phyloP scores from a whole-genome alignment of 106 monocot genomes.

The Dioscorea alata region DNA sequence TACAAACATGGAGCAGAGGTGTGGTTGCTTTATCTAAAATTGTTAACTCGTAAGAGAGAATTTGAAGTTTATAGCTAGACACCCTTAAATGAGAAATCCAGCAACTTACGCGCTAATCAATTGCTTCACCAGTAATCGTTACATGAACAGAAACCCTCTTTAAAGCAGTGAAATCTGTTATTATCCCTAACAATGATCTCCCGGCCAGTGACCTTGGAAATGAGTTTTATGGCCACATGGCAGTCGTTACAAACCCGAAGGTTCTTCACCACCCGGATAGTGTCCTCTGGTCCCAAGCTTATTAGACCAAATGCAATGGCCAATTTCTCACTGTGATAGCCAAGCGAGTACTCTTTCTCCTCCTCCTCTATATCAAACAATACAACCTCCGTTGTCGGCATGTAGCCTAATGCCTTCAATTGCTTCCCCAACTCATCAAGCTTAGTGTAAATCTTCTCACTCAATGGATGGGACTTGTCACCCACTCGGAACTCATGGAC shows the following conservation, averaged over 20 bases:
- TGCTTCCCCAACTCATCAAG: slow-evolving; percentile 45
- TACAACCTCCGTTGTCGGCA: slow-evolving; percentile 34
- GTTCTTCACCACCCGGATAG: slow-evolving; percentile 72
- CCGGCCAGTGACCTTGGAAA: slow-evolving; percentile 33
- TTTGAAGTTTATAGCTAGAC: too few species aligned
- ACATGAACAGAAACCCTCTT: slow-evolving; percentile 56
- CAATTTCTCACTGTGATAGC: slow-evolving; percentile 48
- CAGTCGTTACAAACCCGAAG: slow-evolving; percentile 76
- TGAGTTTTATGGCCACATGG: slow-evolving; percentile 58
- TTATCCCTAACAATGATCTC: slow-evolving; percentile 67
- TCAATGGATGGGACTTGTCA: slow-evolving; percentile 41
- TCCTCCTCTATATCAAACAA: slow-evolving; percentile 60
- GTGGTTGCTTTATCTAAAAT: too few species aligned
- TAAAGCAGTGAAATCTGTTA: slow-evolving; percentile 67
- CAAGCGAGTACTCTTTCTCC: slow-evolving; percentile 46
- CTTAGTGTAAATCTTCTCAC: slow-evolving; percentile 33
- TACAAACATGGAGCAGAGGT: too few species aligned
- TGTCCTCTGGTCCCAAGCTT: slow-evolving; percentile 14
- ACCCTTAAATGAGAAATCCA: too few species aligned
- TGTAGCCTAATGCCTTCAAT: slow-evolving; percentile 38
- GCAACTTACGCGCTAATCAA: too few species aligned
- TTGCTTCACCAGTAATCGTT: slow-evolving; percentile 63
- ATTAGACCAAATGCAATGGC: slow-evolving; percentile 44
- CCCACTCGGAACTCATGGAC: slow-evolving; percentile 74
- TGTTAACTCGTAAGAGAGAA: too few species aligned